Evolutionary conservation across 2,329 filamentous ascomycete species (phyloP), one percentile per base, ranked within the genome.

Genomic region (Calonectria fujianensis): DNA sequence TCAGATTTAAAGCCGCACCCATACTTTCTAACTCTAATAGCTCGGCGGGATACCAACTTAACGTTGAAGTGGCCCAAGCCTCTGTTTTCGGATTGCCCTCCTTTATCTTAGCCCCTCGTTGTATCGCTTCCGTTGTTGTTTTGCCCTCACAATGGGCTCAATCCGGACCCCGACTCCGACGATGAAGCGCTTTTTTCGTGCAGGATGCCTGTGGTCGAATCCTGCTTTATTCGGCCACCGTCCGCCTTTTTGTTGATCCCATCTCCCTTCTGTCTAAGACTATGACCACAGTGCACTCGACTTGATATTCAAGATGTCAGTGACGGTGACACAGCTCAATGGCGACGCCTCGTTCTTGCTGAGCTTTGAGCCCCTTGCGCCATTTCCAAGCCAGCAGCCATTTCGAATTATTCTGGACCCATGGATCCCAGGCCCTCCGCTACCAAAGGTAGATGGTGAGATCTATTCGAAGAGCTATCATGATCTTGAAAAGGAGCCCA

Each of bases 361-460:
- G 57, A 90, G 90, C 35, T 93, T 94, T 80, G 86, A 89, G 71
- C 90, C 91, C 39, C 84, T 89, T 35, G 84, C 86, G n/a, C 68
- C 68, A 20, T 73, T 78, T 11, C 69, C 65, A 24, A 74, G 64
- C 20, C 61, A 66, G 16, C 86, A 86, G 66, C 88, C 90, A 5
- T 95, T 93, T 83, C 92, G 90, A 20, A 89, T 96, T 69, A 88
- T 96, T 51, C 84, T 95, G 66, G 94, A 96, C 82, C 94, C 94
- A 4, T 95, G 93, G 92, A 87, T 95, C 39, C 86, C 87, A 14
- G 92, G 92, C 0, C 85, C 57, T 63, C 57, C 90, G 5, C 91
- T 91, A 14, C 90, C 89, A 69, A 89, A 93, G 75, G 87, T 91
- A 79, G 91, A 91, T 35, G 89, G 88, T 80, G 50, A 50, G 6